A percentile compares a stretch with the other conserved stretches of the same genome.
Evolutionary conservation across 2,329 filamentous ascomycete species (phyloP).

Genomic region (Thermothelomyces thermophilus): DNA sequence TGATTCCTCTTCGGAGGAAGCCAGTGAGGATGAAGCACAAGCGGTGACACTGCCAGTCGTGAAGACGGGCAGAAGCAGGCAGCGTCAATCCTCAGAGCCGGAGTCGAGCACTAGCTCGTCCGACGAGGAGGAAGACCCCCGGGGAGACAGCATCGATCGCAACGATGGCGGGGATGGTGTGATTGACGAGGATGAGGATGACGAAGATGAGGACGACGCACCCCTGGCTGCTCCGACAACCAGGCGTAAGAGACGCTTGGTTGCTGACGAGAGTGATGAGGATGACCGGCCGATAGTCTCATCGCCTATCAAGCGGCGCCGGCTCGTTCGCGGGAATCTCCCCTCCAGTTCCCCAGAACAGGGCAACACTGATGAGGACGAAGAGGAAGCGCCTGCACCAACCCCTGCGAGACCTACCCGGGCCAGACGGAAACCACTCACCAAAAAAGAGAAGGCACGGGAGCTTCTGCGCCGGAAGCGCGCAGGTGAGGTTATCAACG

Average conservation of each 20-base stretch:
- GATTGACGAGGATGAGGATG: conserved; percentile 14
- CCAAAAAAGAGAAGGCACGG: conserved; percentile 25
- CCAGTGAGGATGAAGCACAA: neutral
- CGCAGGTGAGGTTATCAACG: conserved; percentile 26
- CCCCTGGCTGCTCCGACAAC: conserved; percentile 14
- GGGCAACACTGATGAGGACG: conserved; percentile 5
- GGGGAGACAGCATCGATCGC: neutral
- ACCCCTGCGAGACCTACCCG: neutral
- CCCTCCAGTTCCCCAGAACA: conserved; percentile 1
- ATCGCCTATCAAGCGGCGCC: conserved; percentile 19
- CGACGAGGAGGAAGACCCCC: neutral
- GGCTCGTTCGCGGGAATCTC: conserved; percentile 10
- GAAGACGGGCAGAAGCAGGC: conserved; percentile 20
- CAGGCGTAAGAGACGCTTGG: conserved; percentile 9
- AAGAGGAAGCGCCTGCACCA: neutral
- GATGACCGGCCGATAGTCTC: conserved; percentile 10
- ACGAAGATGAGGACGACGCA: conserved; percentile 16
- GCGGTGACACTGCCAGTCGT: neutral
- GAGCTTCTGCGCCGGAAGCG: conserved; percentile 28
- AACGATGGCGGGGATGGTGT: conserved; percentile 11
- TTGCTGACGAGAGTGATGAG: conserved; percentile 14
- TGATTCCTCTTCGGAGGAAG: conserved; percentile 3
- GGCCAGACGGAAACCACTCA: conserved; percentile 14
- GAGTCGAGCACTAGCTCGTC: conserved; percentile 21
- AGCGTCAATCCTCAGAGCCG: conserved; percentile 19